phyloP scores from a whole-genome alignment of 208 protist species.

The Leishmania gerbilli region DNA sequence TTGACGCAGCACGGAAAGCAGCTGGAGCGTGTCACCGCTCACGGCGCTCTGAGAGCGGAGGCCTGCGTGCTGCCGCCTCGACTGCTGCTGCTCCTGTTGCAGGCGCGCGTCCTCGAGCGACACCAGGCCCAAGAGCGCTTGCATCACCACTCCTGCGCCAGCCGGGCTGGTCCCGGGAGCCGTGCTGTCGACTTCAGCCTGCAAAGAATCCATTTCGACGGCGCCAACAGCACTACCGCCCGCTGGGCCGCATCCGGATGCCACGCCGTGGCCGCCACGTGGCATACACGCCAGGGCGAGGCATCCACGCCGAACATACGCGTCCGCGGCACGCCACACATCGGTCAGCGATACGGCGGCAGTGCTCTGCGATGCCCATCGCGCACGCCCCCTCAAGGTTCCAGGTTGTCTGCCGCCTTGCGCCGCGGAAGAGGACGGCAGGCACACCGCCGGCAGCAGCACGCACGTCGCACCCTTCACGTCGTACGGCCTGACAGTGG shows the following conservation, averaged over 20 bases:
- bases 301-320: constrained; percentile 5
- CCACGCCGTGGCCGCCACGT: background rate
- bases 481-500: background rate
- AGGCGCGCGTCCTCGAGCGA: constrained; percentile 25
- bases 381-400: background rate
- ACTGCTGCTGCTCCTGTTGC: background rate
- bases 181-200: background rate
- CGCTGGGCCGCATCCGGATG: background rate
- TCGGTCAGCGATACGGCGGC: background rate
- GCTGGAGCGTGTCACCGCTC: background rate
- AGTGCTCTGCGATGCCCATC: background rate
- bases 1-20: constrained; percentile 8
- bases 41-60: background rate
- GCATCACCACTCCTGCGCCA: constrained; percentile 12
- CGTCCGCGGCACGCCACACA: constrained; percentile 18
- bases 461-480: background rate
- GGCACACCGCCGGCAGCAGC: background rate
- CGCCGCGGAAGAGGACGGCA: background rate
- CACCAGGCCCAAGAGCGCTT: constrained; percentile 12
- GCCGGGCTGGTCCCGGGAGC: background rate
- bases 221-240: background rate
- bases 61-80: background rate
- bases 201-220: background rate
- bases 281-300: background rate
- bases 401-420: background rate